Conservation (phyloP, 1,284 basidiomycete genomes). For the Trichosporon ovoides region DNA sequence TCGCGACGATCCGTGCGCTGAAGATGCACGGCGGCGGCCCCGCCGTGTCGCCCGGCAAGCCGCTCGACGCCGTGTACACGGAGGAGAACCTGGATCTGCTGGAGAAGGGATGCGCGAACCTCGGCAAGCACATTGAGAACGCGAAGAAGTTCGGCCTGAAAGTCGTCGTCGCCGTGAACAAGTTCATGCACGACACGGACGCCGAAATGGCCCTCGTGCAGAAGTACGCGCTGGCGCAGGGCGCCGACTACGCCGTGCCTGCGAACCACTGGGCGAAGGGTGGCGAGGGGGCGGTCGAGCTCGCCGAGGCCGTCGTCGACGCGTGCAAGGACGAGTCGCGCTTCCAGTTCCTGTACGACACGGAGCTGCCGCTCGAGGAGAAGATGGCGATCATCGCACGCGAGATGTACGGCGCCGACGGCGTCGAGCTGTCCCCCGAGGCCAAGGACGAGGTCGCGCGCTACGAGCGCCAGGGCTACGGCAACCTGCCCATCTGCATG, state of each 20-base stretch:
- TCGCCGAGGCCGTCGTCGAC: slow-evolving; percentile 79
- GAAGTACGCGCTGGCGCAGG: slow-evolving; percentile 71
- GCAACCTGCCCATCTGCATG: slow-evolving; percentile 71
- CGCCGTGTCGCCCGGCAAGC: slow-evolving; percentile 93
- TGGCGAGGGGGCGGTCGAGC: slow-evolving; percentile 75
- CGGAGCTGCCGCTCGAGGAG: slow-evolving; percentile 73
- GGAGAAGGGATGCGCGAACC: slow-evolving; percentile 86
- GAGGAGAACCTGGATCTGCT: slow-evolving; percentile 89
- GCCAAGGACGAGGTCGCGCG: slow-evolving; percentile 83
- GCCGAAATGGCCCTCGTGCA: slow-evolving; percentile 86
- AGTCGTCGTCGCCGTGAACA: slow-evolving; percentile 93
- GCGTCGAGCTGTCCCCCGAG: slow-evolving; percentile 73
- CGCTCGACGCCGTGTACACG: slow-evolving; percentile 87
- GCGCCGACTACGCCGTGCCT: slow-evolving; percentile 91
- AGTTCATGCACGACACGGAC: slow-evolving; percentile 86
- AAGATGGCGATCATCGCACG: slow-evolving; percentile 82
- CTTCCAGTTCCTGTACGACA: slow-evolving; percentile 88
- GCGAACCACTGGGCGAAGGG: slow-evolving; percentile 96
- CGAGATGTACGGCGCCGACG: slow-evolving; percentile 89
- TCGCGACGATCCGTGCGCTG: slow-evolving; percentile 92
- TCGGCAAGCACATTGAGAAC: slow-evolving; percentile 91
- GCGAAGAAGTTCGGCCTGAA: slow-evolving; percentile 94
- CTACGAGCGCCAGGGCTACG: slow-evolving; percentile 71
- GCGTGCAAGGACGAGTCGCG: slow-evolving; percentile 75
- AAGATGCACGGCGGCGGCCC: slow-evolving; percentile 99